Conservation (phyloP, 305 asterid species). For the Withania somnifera region DNA sequence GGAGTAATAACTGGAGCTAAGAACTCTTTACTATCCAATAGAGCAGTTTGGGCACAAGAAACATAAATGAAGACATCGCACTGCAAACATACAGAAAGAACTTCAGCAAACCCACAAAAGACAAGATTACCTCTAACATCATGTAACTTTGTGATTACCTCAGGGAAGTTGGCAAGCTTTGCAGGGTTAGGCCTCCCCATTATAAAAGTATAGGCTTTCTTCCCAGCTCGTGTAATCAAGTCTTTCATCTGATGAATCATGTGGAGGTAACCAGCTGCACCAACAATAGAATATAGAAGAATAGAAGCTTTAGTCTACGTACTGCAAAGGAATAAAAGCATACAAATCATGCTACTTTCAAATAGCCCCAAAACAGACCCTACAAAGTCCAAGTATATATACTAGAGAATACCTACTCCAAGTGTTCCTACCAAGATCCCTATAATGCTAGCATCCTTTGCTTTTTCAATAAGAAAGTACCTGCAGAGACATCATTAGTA, state of each 20-base stretch:
- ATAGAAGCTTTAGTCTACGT: neutral
- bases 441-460: slow-evolving; percentile 86
- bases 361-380: neutral
- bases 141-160: slow-evolving; percentile 33
- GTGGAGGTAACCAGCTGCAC: slow-evolving; percentile 83
- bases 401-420: slow-evolving; percentile 57
- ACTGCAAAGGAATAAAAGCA: neutral
- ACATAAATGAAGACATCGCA: slow-evolving; percentile 78
- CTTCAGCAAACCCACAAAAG: slow-evolving; percentile 13
- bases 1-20: slow-evolving; percentile 95
- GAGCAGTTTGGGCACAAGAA: slow-evolving; percentile 89
- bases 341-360: neutral
- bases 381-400: slow-evolving; percentile 2
- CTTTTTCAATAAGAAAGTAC: slow-evolving; percentile 88
- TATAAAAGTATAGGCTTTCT: slow-evolving; percentile 78
- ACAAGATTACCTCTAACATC: neutral
- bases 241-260: slow-evolving; percentile 85
- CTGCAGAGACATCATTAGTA: slow-evolving; percentile 24
- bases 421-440: slow-evolving; percentile 96
- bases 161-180: slow-evolving; percentile 92
- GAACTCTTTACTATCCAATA: slow-evolving; percentile 91
- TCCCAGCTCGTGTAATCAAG: slow-evolving; percentile 67
- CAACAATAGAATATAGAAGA: slow-evolving; percentile 10
- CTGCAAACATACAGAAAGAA: slow-evolving; percentile 30
- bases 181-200: slow-evolving; percentile 98